Evolutionary conservation across 2,329 filamentous ascomycete genomes (phyloP), one percentile per base, ranked within the genome.

Genomic region (Xylariaceae sp.): DNA sequence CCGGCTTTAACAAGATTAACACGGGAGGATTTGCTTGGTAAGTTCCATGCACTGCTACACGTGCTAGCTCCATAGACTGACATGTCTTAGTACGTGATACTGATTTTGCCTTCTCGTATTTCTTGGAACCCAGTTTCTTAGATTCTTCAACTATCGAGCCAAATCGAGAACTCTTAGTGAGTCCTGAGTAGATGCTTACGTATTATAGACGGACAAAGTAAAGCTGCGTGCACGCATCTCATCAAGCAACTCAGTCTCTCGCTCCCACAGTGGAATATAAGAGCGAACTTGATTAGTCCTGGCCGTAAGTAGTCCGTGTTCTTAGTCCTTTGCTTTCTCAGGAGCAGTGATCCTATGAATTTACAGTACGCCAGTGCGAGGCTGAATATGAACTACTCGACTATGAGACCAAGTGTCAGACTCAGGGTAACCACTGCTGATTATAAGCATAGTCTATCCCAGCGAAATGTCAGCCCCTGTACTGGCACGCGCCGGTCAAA

Each of bases 161-260:
- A n/a, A 6, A 3, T 26, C 8, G 7, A 27, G 18, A 8, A 42
- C 23, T n/a, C n/a, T n/a, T n/a, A n/a, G n/a, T n/a, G n/a, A n/a
- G n/a, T n/a, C n/a, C n/a, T 27, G 26, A 27, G 21, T 8, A 40
- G 15, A 23, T 50, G 24, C 11, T 59, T 24, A 59, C 50, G 44
- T 30, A 10, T 8, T 40, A 9, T 20, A 60, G 58, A 94, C 69
- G 89, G 89, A 13, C 82, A 89, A 15, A 87, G 84, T 55, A 94
- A 94, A 74, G 89, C 87, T 1, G 90, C 85, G 0, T 85, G 86
- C 0, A 87, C 87, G 6, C 86, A 91, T 58, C 72, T 92, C 32
- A 84, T 86, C 8, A 91, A 91, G 72, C 81, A 89, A 66, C 78
- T 92, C 67, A 83, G 83, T 8, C 80, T 82, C n/a, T 80, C 85